Base-by-base conservation (phyloP, 2,329 filamentous ascomycete genomes). In the Beauveria rudraprayagi region DNA sequence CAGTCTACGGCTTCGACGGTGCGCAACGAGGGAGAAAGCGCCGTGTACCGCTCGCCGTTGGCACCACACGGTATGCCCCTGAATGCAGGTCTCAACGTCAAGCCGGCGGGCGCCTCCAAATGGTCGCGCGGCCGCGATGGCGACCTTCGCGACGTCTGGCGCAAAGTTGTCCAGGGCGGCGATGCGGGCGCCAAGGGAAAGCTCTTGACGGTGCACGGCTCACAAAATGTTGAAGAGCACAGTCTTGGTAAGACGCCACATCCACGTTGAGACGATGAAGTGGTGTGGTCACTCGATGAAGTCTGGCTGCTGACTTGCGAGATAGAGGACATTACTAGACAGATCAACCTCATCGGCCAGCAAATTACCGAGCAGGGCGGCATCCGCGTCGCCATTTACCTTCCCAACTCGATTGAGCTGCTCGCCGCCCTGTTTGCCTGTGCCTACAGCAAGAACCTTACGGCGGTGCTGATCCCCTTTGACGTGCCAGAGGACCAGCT, bases 401-500 rank as follows among this genome's bases (percentile, higher is more conserved):
- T 97, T 61, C 91, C 92, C 48, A 97, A 99, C 79, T 96, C 92
- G 52, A 81, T 96, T 68, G 94, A 99, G 75, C 85, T 96, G 63
- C 78, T 99, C 55, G 83, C 85, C 40, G 82, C 89, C 8, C 78
- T 97, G 22, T 96, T 99, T 69, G 91, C 92, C 61, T 92, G 90
- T 72, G 86, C 90, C 65, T 97, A 97, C 77, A 93, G 96, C 74
- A 70, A 75, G 17, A 89, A 89, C 69, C 81, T 96, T 67, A 91
- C 88, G 11, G 86, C 89, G n/a, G 83, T 96, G 53, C 78, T 97
- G 58, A 78, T 99, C 44, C 93, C 94, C 0, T 95, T 91, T 71
- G 87, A 92, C 68, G 83, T 92, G 64, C 77, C 88, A 3, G 83
- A 89, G 47, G 80, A 88, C 40, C 81, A 82, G 56, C 79, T 96